Base-by-base conservation (phyloP, 306 rosid genomes). In the Elaeagnus macrophylla region DNA sequence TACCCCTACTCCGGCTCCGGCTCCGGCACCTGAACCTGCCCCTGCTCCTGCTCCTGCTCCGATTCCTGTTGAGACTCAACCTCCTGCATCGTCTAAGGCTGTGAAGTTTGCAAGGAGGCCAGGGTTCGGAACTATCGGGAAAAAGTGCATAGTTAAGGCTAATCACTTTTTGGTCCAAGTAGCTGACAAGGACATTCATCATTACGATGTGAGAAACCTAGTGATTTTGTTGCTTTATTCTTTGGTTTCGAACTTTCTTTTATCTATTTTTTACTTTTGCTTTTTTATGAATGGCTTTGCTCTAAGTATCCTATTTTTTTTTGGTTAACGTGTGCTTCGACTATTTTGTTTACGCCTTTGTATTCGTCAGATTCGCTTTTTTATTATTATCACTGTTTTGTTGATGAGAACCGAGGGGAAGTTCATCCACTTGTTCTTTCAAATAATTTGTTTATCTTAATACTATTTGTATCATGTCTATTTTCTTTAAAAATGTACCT, bases 161-260 rank as follows among this genome's bases (percentile, higher is more conserved):
- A 88, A 88, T 54, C 96, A 88, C n/a, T 82, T 88, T 6, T 47
- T 61, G 1, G 77, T 82, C 0, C 8, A 82, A 25, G 74, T 80
- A 1, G 70, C 72, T 0, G 72, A 72, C 0, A 14, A 10, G 0
- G 88, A 82, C 53, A 47, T 80, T 0, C 71, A 67, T 9, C 96
- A 82, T 1, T 88, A 88, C 5, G 85, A 76, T 64, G 94, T 81
- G 0, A 71, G 83, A 67, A 37, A 15, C 9, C 12, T n/a, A 7
- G 5, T 6, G 47, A 6, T 13, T 12, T 10, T 11, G 15, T 61
- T 7, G 9, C 35, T 50, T 37, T 6, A 6, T 43, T 60, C 8
- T 12, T 19, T 51, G 8, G 39, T 42, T 25, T 32, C 10, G 73
- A 46, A 53, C 47, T 17, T 39, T 1, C 0, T 7, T 14, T 16